Base-by-base conservation (phyloP, 2,329 filamentous ascomycete genomes). In the Alternaria solani region DNA sequence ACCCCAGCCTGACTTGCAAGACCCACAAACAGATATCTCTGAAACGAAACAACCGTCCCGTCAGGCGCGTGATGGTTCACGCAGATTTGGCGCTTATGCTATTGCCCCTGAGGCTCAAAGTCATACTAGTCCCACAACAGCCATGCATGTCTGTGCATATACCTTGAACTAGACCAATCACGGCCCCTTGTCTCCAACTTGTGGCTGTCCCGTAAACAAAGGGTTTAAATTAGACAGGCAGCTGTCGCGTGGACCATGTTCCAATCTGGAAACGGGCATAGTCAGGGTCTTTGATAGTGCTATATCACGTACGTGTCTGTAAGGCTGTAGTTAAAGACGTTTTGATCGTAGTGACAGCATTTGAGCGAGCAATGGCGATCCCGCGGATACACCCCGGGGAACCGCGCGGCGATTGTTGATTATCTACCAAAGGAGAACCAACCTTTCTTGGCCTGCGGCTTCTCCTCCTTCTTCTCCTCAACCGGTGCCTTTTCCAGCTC, bases 351-450 rank as follows among this genome's bases (percentile, higher is more conserved):
- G 11, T 12, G 26, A 46, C 28, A 25, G 52, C 28, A 41, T 61
- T 54, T 54, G 38, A 48, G 53, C 63, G 38, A 51, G 36, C 42
- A 59, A 57, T 34, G 43, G 36, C 32, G 39, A 55, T 52, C 53
- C 32, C 57, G 57, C 55, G 42, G 44, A 46, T 43, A 46, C 28
- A 54, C 39, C 57, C 53, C 44, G 44, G 55, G 36, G 9, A 25
- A 11, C 41, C 44, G 48, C 43, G 38, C 51, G 20, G 30, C 44
- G 41, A 36, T 41, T 56, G 28, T 38, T 32, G 16, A 43, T 69
- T 75, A 83, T 64, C 81, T 75, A 38, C 82, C 82, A 74, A 84
- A 84, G 16, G 81, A 80, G 69, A 84, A 84, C 82, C 82, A 84
- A 1, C 82, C 82, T 72, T 79, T 82, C 77, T 82, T 84, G 63